Percentiles rank a stretch among this genome's conserved stretches.
Evolutionary conservation across 2,329 filamentous ascomycete genomes (phyloP).

Genomic region (Fusarium nelsonii): DNA sequence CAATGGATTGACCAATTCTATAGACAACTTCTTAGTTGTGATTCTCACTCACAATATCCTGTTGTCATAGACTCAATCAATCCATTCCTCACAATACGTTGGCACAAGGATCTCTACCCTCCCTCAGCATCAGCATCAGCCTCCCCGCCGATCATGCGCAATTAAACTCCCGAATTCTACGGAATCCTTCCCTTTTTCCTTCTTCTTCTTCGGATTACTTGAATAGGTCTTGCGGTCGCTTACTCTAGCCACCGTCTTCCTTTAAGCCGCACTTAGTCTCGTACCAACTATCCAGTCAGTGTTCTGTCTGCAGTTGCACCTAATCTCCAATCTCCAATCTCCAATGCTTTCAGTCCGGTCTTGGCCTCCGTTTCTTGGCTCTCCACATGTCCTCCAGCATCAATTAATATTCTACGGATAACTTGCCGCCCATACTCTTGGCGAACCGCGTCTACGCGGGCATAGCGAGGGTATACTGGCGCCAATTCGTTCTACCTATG

Average conservation of each 20-base stretch:
- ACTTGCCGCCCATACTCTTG: conserved; percentile 11
- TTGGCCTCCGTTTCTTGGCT: conserved; percentile 5
- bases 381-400: not conserved
- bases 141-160: conserved; percentile 9
- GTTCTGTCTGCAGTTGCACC: too few relatives aligned
- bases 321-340: too few relatives aligned
- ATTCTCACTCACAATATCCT: too few relatives aligned
- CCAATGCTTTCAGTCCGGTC: too few relatives aligned
- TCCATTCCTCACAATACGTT: not conserved
- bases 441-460: conserved; percentile 27
- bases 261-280: not conserved
- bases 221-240: conserved; percentile 13
- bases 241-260: conserved; percentile 4
- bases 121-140: not conserved
- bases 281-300: not conserved
- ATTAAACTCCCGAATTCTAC: conserved; percentile 6
- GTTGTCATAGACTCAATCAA: too few relatives aligned
- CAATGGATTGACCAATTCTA: not conserved
- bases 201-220: conserved; percentile 3
- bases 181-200: not conserved
- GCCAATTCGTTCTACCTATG: not conserved
- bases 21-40: too few relatives aligned
- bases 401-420: conserved; percentile 3
- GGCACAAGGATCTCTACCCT: not conserved
- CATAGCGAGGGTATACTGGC: conserved; percentile 28